Evolutionary conservation across 768 basidiomycete genomes (phyloP).

Genomic region (Mycena maculata): DNA sequence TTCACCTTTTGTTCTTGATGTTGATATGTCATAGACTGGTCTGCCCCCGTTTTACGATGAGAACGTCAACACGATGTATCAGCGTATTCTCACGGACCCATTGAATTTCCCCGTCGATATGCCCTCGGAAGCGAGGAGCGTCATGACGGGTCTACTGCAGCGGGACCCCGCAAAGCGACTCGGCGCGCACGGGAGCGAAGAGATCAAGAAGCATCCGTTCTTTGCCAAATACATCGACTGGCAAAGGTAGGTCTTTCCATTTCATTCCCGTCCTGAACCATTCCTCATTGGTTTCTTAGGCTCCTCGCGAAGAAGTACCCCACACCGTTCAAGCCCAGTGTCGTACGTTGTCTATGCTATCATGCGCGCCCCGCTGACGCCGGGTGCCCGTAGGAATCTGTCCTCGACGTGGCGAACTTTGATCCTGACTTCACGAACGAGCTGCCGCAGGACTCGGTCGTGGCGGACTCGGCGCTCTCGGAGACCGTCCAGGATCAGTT

Average conservation of each 20-base stretch:
- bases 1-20: conserved; percentile 3
- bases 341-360: conserved; percentile 64
- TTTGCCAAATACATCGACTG: conserved; percentile 96
- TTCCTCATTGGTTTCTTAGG: conserved; percentile 45
- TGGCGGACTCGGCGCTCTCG: conserved; percentile 90
- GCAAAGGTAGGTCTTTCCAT: conserved; percentile 64
- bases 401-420: conserved; percentile 96
- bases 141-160: conserved; percentile 89
- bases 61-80: conserved; percentile 98
- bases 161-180: conserved; percentile 89
- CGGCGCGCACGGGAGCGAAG: conserved; percentile 93
- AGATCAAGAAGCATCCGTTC: conserved; percentile 96
- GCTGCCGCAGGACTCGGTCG: conserved; percentile 94
- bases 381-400: conserved; percentile 73
- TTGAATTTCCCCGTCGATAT: conserved; percentile 93
- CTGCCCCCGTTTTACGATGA: conserved; percentile 99
- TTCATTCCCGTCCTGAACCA: neutral
- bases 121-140: conserved; percentile 85
- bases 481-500: conserved; percentile 99
- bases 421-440: conserved; percentile 98
- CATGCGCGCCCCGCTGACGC: neutral
- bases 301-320: conserved; percentile 95
- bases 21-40: conserved; percentile 70
- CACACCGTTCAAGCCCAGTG: conserved; percentile 97
- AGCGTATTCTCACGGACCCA: conserved; percentile 93